phyloP scores from a whole-genome alignment of 148 eudicot species.

The Rhododendron henanense region DNA sequence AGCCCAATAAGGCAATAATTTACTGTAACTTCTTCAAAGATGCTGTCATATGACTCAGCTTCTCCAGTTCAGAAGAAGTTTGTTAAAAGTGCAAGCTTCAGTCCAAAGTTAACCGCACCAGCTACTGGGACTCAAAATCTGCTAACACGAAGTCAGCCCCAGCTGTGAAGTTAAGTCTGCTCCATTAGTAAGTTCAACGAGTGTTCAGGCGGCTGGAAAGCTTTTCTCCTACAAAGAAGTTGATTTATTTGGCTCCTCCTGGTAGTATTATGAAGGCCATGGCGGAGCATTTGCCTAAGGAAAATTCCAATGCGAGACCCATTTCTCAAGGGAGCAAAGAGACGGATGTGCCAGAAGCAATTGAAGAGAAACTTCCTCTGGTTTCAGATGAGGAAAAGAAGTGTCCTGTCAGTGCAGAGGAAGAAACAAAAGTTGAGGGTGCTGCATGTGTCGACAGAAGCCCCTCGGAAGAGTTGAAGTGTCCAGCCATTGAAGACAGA shows the following conservation, averaged over 20 bases:
- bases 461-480: not conserved
- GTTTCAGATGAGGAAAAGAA: conserved; percentile 25
- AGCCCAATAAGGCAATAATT: no score
- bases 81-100: conserved; percentile 58
- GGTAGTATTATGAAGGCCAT: conserved; percentile 83
- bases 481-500: conserved; percentile 19
- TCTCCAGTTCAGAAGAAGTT: conserved; percentile 43
- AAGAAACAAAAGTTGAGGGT: conserved; percentile 7
- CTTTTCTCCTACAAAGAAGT: conserved; percentile 95
- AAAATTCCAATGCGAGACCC: conserved; percentile 18
- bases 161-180: conserved; percentile 31
- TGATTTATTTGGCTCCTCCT: conserved; percentile 72
- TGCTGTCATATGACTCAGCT: conserved; percentile 33
- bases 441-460: not conserved
- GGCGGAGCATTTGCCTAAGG: conserved; percentile 50
- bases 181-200: conserved; percentile 38
- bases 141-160: conserved; percentile 55
- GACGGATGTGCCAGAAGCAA: conserved; percentile 21
- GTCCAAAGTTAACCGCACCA: conserved; percentile 41
- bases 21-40: conserved; percentile 50
- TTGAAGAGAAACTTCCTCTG: conserved; percentile 17
- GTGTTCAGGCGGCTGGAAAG: conserved; percentile 58
- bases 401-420: conserved; percentile 8
- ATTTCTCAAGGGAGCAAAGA: conserved; percentile 15
- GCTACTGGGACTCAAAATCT: conserved; percentile 30